These are phyloP conservation scores for Lipomyces chichibuensis DNA, from an alignment of 805 yeast species.

Conservation along the genomic window DNA sequence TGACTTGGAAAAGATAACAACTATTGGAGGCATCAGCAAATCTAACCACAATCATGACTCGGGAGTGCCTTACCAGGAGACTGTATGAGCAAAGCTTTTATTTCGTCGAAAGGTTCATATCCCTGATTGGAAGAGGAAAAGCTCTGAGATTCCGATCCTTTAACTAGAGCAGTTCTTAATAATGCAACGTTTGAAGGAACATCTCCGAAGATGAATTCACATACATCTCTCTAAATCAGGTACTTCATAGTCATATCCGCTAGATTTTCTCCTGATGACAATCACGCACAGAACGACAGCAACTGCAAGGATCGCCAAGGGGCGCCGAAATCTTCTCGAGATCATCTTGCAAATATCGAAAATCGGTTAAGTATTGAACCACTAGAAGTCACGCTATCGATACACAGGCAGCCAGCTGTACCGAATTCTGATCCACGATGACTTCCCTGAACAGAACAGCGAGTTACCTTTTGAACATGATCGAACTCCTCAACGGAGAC, in stretches of 20 bases:
- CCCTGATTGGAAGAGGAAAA: background rate
- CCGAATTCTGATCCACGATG: background rate
- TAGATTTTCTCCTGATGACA: background rate
- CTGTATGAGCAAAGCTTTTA: conserved; percentile 10
- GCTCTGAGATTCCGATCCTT: background rate
- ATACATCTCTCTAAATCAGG: conserved; percentile 24
- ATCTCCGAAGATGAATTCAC: background rate
- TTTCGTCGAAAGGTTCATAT: conserved; percentile 28
- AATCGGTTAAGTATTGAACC: background rate
- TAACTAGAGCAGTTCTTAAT: background rate
- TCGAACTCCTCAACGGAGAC: too few relatives aligned
- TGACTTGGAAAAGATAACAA: conserved; percentile 56
- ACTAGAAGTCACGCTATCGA: background rate
- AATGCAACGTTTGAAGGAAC: background rate
- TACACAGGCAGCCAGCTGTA: background rate
- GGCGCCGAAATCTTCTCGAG: background rate
- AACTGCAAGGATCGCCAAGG: background rate
- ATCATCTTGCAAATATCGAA: background rate
- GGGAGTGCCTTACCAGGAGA: conserved; percentile 26
- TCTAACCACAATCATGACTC: background rate
- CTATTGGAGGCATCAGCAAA: conserved; percentile 19
- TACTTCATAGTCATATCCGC: conserved; percentile 22
- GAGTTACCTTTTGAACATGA: too few relatives aligned
- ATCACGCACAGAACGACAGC: background rate
- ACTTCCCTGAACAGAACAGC: too few relatives aligned